Base-by-base conservation (phyloP, 106 monocot species). In the Allium sativum region DNA sequence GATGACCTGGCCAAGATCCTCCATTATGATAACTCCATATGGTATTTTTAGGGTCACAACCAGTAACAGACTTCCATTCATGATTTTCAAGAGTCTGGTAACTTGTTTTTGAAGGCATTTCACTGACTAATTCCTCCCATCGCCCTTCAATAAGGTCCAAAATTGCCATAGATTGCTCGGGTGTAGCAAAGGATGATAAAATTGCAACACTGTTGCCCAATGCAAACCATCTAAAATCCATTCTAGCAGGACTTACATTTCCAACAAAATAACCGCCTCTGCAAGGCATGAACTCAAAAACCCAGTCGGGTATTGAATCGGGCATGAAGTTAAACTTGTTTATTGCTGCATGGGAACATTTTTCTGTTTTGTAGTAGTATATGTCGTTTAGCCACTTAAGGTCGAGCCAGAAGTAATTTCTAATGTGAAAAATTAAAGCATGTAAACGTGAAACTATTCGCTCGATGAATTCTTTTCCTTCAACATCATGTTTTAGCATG, bases 221-320 rank as follows among this genome's bases (percentile, higher is more conserved):
- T 2, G 82, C 82, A 78, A 92, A 92, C 92, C 92, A 92, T 53
- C 92, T 61, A 46, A 92, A 92, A 51, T 92, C 92, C 87, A 92
- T 92, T 70, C 73, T 69, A 7, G 87, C 83, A 9, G 86, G 86
- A 62, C 87, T 87, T 16, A 87, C 78, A 64, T 87, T 92, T 60
- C 86, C 86, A 51, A 91, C 73, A 67, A 91, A 86, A 52, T 91
- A 91, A 12, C 86, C 86, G 31, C 86, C 87, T 20, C 78, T 75
- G 1, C 42, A 61, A 8, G 90, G 90, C 90, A 91, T 91, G 47
- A 91, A 91, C 44, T 91, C 90, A 65, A 91, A 91, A 1, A 91
- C 67, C 90, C 90, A 91, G 10, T 91, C 86, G 3, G 90, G 90
- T 68, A 91, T 86, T 12, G 90, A 86, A 52, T 90, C 90, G 55